Conservation (phyloP, 2,329 filamentous ascomycete genomes). For the Arthrocladium fulminans region DNA sequence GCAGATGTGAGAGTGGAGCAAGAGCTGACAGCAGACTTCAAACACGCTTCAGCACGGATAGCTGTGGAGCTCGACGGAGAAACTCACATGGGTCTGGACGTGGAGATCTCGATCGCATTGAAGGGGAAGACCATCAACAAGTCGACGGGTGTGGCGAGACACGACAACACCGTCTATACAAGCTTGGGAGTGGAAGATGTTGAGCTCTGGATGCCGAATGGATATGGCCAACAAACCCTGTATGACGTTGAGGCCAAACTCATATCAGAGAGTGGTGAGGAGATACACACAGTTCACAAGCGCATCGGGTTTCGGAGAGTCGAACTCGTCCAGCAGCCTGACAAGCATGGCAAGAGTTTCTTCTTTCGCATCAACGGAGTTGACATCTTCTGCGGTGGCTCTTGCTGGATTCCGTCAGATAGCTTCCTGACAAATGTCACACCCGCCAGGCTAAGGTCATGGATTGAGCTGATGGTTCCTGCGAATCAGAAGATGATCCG, state of each 20-base stretch:
- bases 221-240: slow-evolving; percentile 49
- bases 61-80: slow-evolving; percentile 23
- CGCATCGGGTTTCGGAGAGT: slow-evolving; percentile 47
- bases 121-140: slow-evolving; percentile 24
- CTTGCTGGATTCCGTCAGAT: slow-evolving; percentile 59
- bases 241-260: slow-evolving; percentile 46
- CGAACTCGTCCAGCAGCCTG: slow-evolving; percentile 33
- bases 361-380: slow-evolving; percentile 57
- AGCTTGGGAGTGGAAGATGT: slow-evolving; percentile 30
- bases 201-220: slow-evolving; percentile 51
- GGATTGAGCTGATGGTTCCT: slow-evolving; percentile 51
- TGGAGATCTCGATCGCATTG: slow-evolving; percentile 22
- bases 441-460: slow-evolving; percentile 46
- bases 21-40: slow-evolving; percentile 32
- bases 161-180: neutral
- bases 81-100: slow-evolving; percentile 29
- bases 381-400: slow-evolving; percentile 58
- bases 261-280: slow-evolving; percentile 27
- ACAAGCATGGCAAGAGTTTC: slow-evolving; percentile 52
- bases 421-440: slow-evolving; percentile 50
- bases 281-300: slow-evolving; percentile 35
- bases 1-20: slow-evolving; percentile 46
- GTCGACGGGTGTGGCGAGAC: slow-evolving; percentile 23
- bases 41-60: slow-evolving; percentile 28
- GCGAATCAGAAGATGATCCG: slow-evolving; percentile 55